Conservation (phyloP, 805 yeast species). For the Candida cerambycidarum region DNA sequence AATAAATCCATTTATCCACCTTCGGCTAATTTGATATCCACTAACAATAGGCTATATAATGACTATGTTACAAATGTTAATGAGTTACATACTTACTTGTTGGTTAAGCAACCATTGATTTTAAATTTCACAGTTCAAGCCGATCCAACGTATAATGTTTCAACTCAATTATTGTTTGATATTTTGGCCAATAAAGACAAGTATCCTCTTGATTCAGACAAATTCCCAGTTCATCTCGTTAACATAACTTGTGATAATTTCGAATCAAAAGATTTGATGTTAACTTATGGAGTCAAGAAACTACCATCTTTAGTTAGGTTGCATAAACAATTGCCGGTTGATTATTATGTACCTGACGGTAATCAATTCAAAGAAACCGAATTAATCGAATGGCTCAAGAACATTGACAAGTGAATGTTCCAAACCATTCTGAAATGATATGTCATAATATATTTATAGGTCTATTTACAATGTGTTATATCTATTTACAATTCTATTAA, state of each 20-base stretch:
- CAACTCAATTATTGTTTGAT: slow-evolving; percentile 58
- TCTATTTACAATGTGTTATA: slow-evolving; percentile 8
- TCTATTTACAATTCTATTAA: too few relatives aligned
- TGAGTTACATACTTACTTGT: slow-evolving; percentile 57
- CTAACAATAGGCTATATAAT: slow-evolving; percentile 39
- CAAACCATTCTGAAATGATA: background rate
- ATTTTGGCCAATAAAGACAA: slow-evolving; percentile 22
- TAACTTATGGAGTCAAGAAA: slow-evolving; percentile 52
- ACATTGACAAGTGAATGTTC: background rate
- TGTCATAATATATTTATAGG: background rate
- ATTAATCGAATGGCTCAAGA: slow-evolving; percentile 26
- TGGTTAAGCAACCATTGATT: slow-evolving; percentile 60
- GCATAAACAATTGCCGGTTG: slow-evolving; percentile 59
- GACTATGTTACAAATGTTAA: slow-evolving; percentile 49
- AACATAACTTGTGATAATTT: slow-evolving; percentile 71
- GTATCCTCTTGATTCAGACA: slow-evolving; percentile 42
- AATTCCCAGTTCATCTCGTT: slow-evolving; percentile 53
- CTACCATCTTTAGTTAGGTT: slow-evolving; percentile 71
- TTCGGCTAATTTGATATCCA: slow-evolving; percentile 32
- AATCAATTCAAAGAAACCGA: slow-evolving; percentile 26
- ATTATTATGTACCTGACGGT: slow-evolving; percentile 20
- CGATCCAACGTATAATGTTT: slow-evolving; percentile 57
- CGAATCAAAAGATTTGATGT: slow-evolving; percentile 57
- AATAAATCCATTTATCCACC: slow-evolving; percentile 37
- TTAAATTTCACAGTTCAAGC: slow-evolving; percentile 73